Conservation (phyloP, 345 rosid species). For the Lepidium sativum region DNA sequence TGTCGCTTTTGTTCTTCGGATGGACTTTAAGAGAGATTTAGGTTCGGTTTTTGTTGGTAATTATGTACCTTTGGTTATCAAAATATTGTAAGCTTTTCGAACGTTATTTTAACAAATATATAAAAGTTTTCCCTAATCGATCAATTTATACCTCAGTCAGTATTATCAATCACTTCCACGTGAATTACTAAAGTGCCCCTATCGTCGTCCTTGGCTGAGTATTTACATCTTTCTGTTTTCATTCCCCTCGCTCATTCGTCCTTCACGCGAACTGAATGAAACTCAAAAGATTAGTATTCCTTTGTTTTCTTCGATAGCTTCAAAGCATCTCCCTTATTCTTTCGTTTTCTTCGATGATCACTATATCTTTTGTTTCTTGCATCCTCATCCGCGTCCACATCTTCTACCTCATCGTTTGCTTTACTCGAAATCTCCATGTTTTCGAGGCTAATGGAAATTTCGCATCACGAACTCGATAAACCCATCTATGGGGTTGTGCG, state of each 20-base stretch:
- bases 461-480: slow-evolving; percentile 22
- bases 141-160: not conserved
- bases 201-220: not conserved
- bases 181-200: slow-evolving; percentile 2
- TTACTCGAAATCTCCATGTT: not conserved
- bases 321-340: not conserved
- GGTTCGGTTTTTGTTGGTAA: slow-evolving; percentile 18
- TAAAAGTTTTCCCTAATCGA: not conserved
- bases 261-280: not conserved
- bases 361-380: not conserved
- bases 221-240: not conserved
- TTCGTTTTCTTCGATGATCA: slow-evolving; percentile 1
- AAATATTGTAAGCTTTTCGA: slow-evolving; percentile 11
- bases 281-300: not conserved
- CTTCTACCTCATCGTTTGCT: not conserved
- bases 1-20: slow-evolving; percentile 1
- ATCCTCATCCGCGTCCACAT: not conserved
- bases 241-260: not conserved
- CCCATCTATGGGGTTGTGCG: slow-evolving; percentile 27
- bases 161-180: slow-evolving; percentile 1
- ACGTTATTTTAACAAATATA: not conserved
- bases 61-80: slow-evolving; percentile 14
- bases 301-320: not conserved
- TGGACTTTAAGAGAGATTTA: slow-evolving; percentile 1
- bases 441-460: slow-evolving; percentile 19